Evolutionary conservation across 192 early-diverging fungal genomes (phyloP), one percentile per base, ranked within the genome.

Genomic region (Gaertneriomyces sp.): DNA sequence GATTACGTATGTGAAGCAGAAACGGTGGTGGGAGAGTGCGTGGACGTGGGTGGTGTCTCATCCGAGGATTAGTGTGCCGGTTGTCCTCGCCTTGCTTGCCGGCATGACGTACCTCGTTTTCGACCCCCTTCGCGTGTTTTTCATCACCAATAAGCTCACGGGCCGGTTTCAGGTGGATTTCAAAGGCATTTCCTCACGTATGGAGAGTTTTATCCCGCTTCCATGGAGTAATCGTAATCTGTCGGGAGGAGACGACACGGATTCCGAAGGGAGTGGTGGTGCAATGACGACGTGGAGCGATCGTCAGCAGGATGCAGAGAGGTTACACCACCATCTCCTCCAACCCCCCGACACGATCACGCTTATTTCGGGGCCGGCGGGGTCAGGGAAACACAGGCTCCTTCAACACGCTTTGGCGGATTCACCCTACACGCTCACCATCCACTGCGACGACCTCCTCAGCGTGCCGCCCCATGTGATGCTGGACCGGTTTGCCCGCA

Each of bases 51-150:
- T 70, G 4, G 20, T 61, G 44, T 58, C 53, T n/a, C 94, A 94
- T 72, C 86, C 91, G 38, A 78, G 92, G 38, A 78, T 79, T 65
- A 79, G 70, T 63, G 78, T 95, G 9, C 92, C 92, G 19, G 55
- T 96, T 17, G 76, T 90, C 4, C 85, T 93, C 4, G 93, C 81
- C 11, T 51, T 89, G 38, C 75, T 92, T 14, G 92, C 93, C 0
- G 87, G 81, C 9, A 70, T 93, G 12, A 85, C 89, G 6, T 94
- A 93, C 74, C 82, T 87, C 16, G 75, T 93, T 3, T 98, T 98
- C 74, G 96, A 96, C 63, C 94, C 96, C 4, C 80, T 94, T 53
- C 89, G 96, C 17, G 80, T 90, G 52, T 96, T 94, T 71, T 92
- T 87, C 65, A 90, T 95, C 64, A 87, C 83, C 25, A 90, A 93